phyloP scores from a whole-genome alignment of 2,329 filamentous ascomycete genomes.

The Sporothrix sp. region DNA sequence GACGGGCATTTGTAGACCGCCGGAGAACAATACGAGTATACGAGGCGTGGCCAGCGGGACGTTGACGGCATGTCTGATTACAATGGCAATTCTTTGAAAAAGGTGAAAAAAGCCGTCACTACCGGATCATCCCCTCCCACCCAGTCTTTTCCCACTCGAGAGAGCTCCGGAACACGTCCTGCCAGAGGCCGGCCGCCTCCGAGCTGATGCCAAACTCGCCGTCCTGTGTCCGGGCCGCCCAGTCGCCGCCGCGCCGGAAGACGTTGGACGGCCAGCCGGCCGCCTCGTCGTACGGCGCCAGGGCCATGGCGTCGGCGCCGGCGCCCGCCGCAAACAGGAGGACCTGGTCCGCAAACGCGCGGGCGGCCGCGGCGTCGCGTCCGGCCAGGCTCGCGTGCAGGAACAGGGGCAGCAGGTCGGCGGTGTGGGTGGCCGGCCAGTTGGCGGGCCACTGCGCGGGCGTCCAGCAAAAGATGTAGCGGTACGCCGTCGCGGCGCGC shows the following conservation, averaged over 20 bases:
- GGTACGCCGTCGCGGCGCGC: neutral
- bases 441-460: neutral
- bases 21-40: too few species aligned
- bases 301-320: neutral
- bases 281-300: neutral
- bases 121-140: conserved; percentile 1
- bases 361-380: neutral
- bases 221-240: neutral
- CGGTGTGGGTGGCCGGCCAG: neutral
- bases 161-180: neutral
- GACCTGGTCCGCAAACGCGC: neutral
- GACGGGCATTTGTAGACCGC: conserved; percentile 3
- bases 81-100: too few species aligned
- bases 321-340: neutral
- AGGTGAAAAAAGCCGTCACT: neutral
- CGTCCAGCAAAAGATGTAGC: neutral
- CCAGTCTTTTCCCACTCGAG: neutral
- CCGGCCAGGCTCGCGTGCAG: neutral
- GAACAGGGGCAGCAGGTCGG: neutral
- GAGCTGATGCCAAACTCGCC: neutral
- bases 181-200: neutral
- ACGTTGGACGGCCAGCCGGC: neutral
- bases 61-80: too few species aligned
- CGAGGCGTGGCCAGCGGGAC: too few species aligned
- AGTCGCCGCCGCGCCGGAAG: neutral